Evolutionary conservation across 176 grass and related monocot genomes (phyloP).

Genomic region (Pontederia crassipes): DNA sequence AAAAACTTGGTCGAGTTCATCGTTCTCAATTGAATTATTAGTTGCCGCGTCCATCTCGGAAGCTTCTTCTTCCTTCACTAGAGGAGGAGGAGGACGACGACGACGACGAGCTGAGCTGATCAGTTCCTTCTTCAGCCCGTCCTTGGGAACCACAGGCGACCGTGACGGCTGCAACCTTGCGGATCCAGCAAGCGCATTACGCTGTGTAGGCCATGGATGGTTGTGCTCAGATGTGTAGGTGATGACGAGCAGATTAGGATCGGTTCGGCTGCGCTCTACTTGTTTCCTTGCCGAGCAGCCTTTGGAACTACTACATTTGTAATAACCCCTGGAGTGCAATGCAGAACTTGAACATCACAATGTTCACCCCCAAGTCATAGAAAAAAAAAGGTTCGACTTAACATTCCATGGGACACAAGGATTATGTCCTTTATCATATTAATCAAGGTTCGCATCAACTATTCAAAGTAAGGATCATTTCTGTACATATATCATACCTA

Average conservation of each 20-base stretch:
- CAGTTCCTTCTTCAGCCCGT: constrained; percentile 36
- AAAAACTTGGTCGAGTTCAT: constrained; percentile 55
- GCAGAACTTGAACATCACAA: not conserved
- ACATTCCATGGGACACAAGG: no score
- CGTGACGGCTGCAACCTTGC: constrained; percentile 49
- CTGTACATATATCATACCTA: no score
- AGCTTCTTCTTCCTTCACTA: constrained; percentile 39
- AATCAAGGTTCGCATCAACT: no score
- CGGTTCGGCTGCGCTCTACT: constrained; percentile 87
- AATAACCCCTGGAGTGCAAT: constrained; percentile 65
- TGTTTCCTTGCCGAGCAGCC: constrained; percentile 95
- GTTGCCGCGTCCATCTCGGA: not conserved
- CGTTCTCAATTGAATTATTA: constrained; percentile 18
- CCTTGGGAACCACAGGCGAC: constrained; percentile 25
- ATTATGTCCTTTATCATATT: no score
- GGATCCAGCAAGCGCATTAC: constrained; percentile 94
- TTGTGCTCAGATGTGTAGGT: constrained; percentile 99
- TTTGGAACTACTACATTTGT: constrained; percentile 98
- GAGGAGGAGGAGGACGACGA: no score
- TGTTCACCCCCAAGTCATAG: not conserved
- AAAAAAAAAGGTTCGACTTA: no score
- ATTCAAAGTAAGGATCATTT: no score
- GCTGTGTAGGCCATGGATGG: constrained; percentile 94
- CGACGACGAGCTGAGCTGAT: constrained; percentile 13
- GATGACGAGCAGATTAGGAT: constrained; percentile 91